phyloP scores from a whole-genome alignment of 306 rosid species.

The Sindora glabra region DNA sequence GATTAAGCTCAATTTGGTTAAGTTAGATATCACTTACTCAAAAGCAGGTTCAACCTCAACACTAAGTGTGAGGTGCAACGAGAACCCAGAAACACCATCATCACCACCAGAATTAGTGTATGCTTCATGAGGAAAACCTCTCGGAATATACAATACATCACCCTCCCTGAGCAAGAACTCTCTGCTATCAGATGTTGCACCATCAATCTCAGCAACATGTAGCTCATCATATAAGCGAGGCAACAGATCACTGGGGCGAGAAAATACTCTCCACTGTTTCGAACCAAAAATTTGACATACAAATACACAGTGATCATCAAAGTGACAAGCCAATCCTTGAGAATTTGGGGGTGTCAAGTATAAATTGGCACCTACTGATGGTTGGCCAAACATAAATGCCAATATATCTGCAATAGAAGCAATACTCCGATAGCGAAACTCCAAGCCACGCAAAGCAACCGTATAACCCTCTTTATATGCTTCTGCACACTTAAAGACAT shows the following conservation, averaged over 20 bases:
- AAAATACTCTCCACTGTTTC: constrained; percentile 61
- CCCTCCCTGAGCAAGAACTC: constrained; percentile 56
- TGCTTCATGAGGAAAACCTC: constrained; percentile 87
- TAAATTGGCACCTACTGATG: constrained; percentile 85
- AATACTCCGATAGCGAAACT: constrained; percentile 53
- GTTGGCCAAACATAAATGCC: constrained; percentile 74
- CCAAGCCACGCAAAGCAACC: constrained; percentile 79
- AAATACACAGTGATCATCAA: constrained; percentile 84
- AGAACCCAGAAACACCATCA: constrained; percentile 43
- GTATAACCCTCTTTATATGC: constrained; percentile 73
- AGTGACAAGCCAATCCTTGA: constrained; percentile 77
- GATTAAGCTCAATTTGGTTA: background rate
- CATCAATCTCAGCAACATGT: constrained; percentile 36
- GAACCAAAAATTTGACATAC: constrained; percentile 78
- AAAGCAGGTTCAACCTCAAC: constrained; percentile 87
- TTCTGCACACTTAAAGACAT: constrained; percentile 47
- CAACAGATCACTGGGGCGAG: constrained; percentile 37
- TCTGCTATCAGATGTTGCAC: constrained; percentile 23
- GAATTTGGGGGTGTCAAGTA: constrained; percentile 87
- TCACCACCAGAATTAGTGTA: constrained; percentile 29
- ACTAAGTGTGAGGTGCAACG: constrained; percentile 75
- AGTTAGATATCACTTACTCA: constrained; percentile 82
- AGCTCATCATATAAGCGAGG: constrained; percentile 70
- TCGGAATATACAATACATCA: constrained; percentile 74
- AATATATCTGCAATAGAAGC: constrained; percentile 63